Evolutionary conservation across 805 yeast genomes (phyloP).

Genomic region (Nakazawaea ishiwadae): DNA sequence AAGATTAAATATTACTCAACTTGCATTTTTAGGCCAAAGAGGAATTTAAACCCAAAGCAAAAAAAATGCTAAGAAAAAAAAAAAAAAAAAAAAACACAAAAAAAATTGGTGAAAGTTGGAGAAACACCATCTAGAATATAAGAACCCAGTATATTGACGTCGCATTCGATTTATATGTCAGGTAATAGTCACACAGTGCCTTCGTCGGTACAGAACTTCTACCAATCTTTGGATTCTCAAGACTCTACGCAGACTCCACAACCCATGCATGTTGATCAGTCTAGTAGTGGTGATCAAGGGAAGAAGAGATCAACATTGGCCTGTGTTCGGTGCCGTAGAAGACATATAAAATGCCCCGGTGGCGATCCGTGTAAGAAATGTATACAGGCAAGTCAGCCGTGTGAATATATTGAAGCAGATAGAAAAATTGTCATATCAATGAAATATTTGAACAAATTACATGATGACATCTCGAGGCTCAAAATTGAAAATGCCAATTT

Average conservation of each 20-base stretch:
- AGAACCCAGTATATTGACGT: too few species aligned
- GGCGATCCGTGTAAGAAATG: slow-evolving; percentile 72
- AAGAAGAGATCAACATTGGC: slow-evolving; percentile 19
- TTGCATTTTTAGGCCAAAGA: too few species aligned
- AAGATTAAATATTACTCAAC: too few species aligned
- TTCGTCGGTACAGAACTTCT: neutral
- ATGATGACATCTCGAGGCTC: slow-evolving; percentile 59
- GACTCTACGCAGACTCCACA: neutral
- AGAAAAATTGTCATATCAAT: slow-evolving; percentile 69
- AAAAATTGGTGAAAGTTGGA: too few species aligned
- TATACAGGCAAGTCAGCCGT: slow-evolving; percentile 44
- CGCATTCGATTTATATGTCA: neutral
- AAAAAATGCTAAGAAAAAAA: too few species aligned
- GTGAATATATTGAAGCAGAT: slow-evolving; percentile 71
- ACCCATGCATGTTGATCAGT: neutral
- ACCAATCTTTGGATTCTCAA: neutral
- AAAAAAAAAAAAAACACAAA: too few species aligned
- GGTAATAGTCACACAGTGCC: neutral
- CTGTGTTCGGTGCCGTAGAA: slow-evolving; percentile 63
- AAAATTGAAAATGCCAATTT: slow-evolving; percentile 62
- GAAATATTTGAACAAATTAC: slow-evolving; percentile 62
- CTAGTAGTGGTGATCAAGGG: neutral
- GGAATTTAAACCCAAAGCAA: too few species aligned
- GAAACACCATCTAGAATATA: too few species aligned
- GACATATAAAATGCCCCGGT: slow-evolving; percentile 77